Evolutionary conservation across 1,284 basidiomycete species (phyloP).

Genomic region (Ustilago sp.): DNA sequence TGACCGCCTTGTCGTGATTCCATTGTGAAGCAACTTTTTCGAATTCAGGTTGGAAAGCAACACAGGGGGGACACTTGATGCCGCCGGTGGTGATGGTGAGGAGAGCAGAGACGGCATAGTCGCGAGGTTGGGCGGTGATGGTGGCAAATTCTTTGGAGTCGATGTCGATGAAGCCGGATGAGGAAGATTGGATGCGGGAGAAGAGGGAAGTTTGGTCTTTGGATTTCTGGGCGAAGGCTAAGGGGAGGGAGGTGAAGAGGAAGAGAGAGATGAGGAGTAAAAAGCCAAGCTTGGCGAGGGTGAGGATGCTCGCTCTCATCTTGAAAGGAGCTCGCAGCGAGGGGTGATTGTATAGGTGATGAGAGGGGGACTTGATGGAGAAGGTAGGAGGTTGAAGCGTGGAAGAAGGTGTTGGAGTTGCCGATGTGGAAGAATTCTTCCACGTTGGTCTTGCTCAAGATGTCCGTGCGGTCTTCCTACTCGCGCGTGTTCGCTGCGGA

Average conservation of each 20-base stretch:
- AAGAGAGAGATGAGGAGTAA: slow-evolving; percentile 26
- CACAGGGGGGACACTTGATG: slow-evolving; percentile 59
- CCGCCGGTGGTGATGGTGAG: slow-evolving; percentile 50
- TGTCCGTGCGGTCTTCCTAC: slow-evolving; percentile 11
- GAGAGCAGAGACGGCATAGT: slow-evolving; percentile 53
- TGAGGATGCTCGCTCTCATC: slow-evolving; percentile 15
- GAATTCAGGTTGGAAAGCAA: slow-evolving; percentile 58
- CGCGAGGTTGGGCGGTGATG: slow-evolving; percentile 24
- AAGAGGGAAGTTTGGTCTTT: slow-evolving; percentile 28
- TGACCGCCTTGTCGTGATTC: slow-evolving; percentile 36
- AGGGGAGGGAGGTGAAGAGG: slow-evolving; percentile 13
- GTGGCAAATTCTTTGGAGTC: slow-evolving; percentile 30
- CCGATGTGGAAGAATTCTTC: not conserved
- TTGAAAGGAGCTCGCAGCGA: not conserved
- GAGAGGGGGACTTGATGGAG: not conserved
- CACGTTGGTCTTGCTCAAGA: slow-evolving; percentile 25
- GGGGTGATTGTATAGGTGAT: not conserved
- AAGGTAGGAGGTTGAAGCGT: slow-evolving; percentile 1
- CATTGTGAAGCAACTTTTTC: slow-evolving; percentile 53
- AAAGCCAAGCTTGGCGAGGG: slow-evolving; percentile 17
- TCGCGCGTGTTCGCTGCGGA: slow-evolving; percentile 17
- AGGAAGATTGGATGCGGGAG: slow-evolving; percentile 31
- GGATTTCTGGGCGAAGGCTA: slow-evolving; percentile 14
- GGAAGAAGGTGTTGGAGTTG: not conserved
- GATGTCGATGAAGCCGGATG: slow-evolving; percentile 37